Percentiles rank a stretch among this genome's conserved stretches.
phyloP scores from a whole-genome alignment of 2,329 filamentous ascomycete species.

The Trichoderma oligosporum region DNA sequence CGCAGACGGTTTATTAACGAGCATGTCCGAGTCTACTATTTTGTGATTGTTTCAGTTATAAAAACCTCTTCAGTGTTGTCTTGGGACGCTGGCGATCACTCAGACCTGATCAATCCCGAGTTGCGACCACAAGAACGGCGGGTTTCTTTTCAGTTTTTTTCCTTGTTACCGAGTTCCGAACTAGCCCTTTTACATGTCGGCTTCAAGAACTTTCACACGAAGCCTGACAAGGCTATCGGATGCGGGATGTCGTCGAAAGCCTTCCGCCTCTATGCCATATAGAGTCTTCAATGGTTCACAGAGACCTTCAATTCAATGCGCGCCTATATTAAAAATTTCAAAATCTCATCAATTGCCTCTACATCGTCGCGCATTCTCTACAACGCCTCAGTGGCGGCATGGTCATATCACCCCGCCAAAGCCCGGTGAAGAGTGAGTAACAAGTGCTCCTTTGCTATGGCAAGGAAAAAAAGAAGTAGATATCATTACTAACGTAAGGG shows the following conservation, averaged over 20 bases:
- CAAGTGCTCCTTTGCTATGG: background rate
- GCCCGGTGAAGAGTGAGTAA: conserved; percentile 82
- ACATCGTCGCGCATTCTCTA: conserved; percentile 58
- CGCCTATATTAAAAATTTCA: conserved; percentile 13
- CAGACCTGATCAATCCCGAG: background rate
- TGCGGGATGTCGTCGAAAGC: conserved; percentile 30
- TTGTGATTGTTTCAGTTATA: background rate
- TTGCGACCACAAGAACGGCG: background rate
- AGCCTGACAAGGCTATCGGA: conserved; percentile 34
- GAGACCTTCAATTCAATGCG: conserved; percentile 24
- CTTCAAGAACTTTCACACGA: conserved; percentile 33
- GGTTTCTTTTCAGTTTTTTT: background rate
- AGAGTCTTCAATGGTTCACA: conserved; percentile 14
- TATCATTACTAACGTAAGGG: conserved; percentile 12
- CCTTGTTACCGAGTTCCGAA: background rate
- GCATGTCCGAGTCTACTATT: background rate
- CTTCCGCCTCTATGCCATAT: conserved; percentile 25
- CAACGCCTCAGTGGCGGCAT: conserved; percentile 58
- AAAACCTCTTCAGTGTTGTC: background rate
- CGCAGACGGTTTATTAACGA: conserved; percentile 14
- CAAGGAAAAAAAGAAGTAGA: background rate
- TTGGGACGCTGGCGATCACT: background rate
- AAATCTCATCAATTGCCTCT: conserved; percentile 20
- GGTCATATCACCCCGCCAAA: conserved; percentile 81
- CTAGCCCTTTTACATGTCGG: conserved; percentile 28